Percentiles rank a stretch among this genome's conserved stretches.
phyloP scores from a whole-genome alignment of 2,329 filamentous ascomycete species.

The Grosmannia penicillata region DNA sequence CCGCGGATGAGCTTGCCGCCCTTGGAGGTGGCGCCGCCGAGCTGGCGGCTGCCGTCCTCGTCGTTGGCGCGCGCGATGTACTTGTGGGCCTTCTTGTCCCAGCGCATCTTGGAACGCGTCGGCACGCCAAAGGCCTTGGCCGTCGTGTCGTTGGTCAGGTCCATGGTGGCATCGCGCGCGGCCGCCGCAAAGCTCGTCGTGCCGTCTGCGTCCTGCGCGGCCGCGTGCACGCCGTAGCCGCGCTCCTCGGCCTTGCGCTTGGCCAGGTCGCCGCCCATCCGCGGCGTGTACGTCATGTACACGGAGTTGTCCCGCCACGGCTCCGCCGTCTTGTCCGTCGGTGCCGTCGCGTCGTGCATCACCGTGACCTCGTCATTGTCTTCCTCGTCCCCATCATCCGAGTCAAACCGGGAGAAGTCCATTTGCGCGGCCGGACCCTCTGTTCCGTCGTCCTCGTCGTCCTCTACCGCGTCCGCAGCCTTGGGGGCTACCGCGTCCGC shows the following conservation, averaged over 20 bases:
- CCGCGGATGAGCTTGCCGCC: conserved; percentile 58
- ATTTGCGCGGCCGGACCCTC: too few species aligned
- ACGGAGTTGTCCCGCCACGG: conserved; percentile 73
- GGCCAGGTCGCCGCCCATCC: conserved; percentile 43
- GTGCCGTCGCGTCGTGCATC: conserved; percentile 38
- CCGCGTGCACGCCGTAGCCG: conserved; percentile 84
- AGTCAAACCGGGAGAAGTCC: conserved; percentile 9
- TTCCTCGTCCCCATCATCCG: conserved; percentile 27
- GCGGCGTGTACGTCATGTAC: conserved; percentile 93
- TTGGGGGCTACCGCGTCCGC: conserved; percentile 19
- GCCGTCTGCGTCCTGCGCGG: conserved; percentile 37
- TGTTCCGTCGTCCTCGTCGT: conserved; percentile 27
- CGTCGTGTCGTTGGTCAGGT: conserved; percentile 78
- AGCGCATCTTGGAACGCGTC: conserved; percentile 64
- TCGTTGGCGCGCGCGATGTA: conserved; percentile 89
- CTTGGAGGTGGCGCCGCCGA: conserved; percentile 15
- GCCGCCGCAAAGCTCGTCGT: conserved; percentile 66
- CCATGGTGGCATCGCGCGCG: conserved; percentile 80
- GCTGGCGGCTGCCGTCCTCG: conserved; percentile 65
- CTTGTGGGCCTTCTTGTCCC: conserved; percentile 95
- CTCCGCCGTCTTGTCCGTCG: conserved; percentile 15
- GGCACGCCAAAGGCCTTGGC: conserved; percentile 67
- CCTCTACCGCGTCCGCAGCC: conserved; percentile 37
- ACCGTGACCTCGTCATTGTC: conserved; percentile 57
- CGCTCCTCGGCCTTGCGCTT: conserved; percentile 60